phyloP scores from a whole-genome alignment of 495 filamentous ascomycete species.

The Sporormia fimetaria region DNA sequence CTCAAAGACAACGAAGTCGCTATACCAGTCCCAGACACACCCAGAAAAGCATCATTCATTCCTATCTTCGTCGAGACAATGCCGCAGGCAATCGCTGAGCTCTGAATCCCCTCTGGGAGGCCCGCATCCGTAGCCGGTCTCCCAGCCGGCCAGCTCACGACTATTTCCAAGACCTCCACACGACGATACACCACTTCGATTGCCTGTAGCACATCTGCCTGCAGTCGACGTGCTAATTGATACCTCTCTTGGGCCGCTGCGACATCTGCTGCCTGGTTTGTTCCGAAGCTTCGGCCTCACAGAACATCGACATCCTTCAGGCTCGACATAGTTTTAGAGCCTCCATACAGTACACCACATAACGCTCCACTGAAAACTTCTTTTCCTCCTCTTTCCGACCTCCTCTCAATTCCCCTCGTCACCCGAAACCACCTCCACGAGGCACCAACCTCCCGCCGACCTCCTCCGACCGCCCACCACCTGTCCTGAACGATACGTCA shows the following conservation, averaged over 20 bases:
- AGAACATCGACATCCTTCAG: conserved; percentile 18
- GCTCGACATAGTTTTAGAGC: conserved; percentile 24
- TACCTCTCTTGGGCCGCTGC: conserved; percentile 13
- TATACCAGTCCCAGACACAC: conserved; percentile 32
- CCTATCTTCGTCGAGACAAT: conserved; percentile 65
- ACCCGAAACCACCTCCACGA: conserved; percentile 6
- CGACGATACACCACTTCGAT: conserved; percentile 65
- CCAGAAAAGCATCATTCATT: conserved; percentile 31
- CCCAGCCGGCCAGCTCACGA: conserved; percentile 72
- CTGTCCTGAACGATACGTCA: not conserved
- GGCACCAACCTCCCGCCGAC: conserved; percentile 11
- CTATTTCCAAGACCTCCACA: conserved; percentile 57
- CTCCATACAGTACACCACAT: conserved; percentile 17
- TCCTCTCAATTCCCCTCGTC: conserved; percentile 8
- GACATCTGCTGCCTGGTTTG: conserved; percentile 16
- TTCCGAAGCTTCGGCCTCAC: conserved; percentile 9
- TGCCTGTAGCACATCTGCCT: conserved; percentile 30
- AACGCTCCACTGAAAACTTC: conserved; percentile 22
- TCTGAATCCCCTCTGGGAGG: conserved; percentile 84
- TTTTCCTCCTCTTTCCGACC: conserved; percentile 13
- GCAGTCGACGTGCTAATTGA: conserved; percentile 14
- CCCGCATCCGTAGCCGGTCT: conserved; percentile 51
- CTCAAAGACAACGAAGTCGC: conserved; percentile 58
- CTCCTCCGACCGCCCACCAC: conserved; percentile 11
- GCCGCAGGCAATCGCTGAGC: conserved; percentile 85